These are phyloP conservation scores for Aureobasidium sp. DNA, from an alignment of 2,329 filamentous ascomycete genomes.

Conservation along the genomic window DNA sequence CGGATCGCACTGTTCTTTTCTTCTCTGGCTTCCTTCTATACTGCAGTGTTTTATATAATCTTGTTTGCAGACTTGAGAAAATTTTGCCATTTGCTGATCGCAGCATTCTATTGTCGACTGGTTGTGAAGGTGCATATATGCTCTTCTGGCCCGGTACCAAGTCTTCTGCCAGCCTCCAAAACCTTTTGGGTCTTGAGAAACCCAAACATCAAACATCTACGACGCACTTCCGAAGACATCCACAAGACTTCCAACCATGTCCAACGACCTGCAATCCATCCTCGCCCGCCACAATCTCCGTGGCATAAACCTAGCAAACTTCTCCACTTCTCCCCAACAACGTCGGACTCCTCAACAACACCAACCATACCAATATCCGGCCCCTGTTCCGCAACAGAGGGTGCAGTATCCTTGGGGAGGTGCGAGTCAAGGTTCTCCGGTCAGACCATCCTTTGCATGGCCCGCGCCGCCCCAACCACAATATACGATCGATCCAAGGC, in stretches of 20 bases:
- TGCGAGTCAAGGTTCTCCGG: not conserved
- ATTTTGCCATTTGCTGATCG: too few relatives aligned
- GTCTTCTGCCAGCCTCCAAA: too few relatives aligned
- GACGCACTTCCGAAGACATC: not conserved
- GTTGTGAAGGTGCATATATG: not conserved
- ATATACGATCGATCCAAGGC: constrained; percentile 11
- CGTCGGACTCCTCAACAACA: not conserved
- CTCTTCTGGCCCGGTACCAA: not conserved
- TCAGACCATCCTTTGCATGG: not conserved
- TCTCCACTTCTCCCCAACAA: not conserved
- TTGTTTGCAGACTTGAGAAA: too few relatives aligned
- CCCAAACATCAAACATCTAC: not conserved
- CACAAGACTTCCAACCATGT: not conserved
- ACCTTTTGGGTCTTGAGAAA: too few relatives aligned
- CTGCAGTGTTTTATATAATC: not conserved
- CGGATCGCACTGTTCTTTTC: not conserved
- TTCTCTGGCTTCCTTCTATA: not conserved
- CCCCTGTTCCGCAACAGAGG: not conserved
- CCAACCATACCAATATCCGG: not conserved
- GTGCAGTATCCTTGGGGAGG: not conserved
- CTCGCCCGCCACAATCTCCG: constrained; percentile 7
- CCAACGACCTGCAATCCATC: not conserved
- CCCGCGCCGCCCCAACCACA: not conserved
- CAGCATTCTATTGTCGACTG: too few relatives aligned
- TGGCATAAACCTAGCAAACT: constrained; percentile 4